These are phyloP conservation scores for Euphrasia confusa DNA, from an alignment of 257 asterid genomes.

Conservation along the genomic window DNA sequence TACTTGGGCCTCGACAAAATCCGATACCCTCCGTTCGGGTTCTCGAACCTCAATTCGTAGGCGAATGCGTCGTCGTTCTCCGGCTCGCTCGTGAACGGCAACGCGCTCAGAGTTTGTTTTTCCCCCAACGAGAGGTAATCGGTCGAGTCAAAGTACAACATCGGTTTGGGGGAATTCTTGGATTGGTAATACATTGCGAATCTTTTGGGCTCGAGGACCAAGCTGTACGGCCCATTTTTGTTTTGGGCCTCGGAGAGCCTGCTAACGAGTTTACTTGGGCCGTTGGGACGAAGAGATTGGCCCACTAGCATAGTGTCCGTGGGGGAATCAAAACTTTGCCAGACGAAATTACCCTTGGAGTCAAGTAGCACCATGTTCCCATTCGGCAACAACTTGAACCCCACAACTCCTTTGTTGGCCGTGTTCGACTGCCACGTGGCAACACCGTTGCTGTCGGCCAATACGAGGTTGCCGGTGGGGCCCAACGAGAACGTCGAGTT, in stretches of 20 bases:
- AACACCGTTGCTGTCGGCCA: conserved; percentile 32
- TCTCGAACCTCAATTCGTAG: conserved; percentile 8
- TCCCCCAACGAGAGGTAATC: background rate
- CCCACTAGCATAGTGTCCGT: conserved; percentile 32
- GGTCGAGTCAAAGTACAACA: conserved; percentile 21
- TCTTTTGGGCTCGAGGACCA: conserved; percentile 28
- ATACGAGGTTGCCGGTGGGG: conserved; percentile 27
- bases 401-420: conserved; percentile 28
- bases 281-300: conserved; percentile 24
- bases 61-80: conserved; percentile 15
- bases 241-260: conserved; percentile 20
- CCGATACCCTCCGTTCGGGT: background rate
- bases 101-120: background rate
- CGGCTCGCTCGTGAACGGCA: conserved; percentile 22
- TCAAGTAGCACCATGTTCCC: conserved; percentile 38
- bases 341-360: conserved; percentile 26
- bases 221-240: conserved; percentile 25
- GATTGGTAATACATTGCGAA: conserved; percentile 24
- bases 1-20: conserved; percentile 27
- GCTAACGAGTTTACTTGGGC: conserved; percentile 31
- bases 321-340: conserved; percentile 41
- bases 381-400: conserved; percentile 25
- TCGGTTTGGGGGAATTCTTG: conserved; percentile 17
- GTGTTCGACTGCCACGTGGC: conserved; percentile 35
- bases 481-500: conserved; percentile 31